These are phyloP conservation scores for Aspergillus floridensis DNA, from an alignment of 2,329 filamentous ascomycete genomes.

Conservation along the genomic window DNA sequence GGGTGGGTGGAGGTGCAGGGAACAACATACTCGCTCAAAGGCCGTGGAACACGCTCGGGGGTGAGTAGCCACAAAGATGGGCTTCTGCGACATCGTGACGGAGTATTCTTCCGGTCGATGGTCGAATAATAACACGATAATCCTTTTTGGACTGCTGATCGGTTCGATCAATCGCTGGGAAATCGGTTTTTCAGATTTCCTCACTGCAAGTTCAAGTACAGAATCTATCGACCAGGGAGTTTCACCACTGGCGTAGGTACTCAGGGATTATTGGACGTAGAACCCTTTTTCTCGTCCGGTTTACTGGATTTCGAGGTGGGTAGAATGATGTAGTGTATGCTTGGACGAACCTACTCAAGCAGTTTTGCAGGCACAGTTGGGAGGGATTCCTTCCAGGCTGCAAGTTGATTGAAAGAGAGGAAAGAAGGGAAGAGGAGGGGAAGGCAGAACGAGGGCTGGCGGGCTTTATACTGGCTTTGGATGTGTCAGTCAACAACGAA, in stretches of 20 bases:
- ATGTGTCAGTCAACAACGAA: not conserved
- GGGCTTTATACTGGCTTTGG: not conserved
- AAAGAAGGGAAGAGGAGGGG: not conserved
- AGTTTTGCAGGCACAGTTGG: not conserved
- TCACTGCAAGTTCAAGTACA: conserved; percentile 8
- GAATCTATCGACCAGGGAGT: conserved; percentile 20
- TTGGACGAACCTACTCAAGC: not conserved
- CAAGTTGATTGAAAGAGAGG: not conserved
- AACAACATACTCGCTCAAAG: conserved; percentile 76
- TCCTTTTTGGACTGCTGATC: not conserved
- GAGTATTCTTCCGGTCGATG: not conserved
- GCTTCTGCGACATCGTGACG: conserved; percentile 66
- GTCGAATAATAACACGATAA: not conserved
- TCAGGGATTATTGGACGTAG: not conserved
- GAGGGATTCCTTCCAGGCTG: not conserved
- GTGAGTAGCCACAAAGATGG: conserved; percentile 91
- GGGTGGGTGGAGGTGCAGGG: not conserved
- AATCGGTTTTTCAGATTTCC: conserved; percentile 2
- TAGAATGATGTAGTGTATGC: not conserved
- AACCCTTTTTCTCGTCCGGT: not conserved
- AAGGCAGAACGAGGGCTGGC: not conserved
- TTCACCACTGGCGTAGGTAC: conserved; percentile 19
- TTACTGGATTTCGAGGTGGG: not conserved
- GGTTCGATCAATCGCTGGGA: not conserved
- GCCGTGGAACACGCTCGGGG: conserved; percentile 94